Conservation (phyloP, 768 basidiomycete genomes). For the Tylopilus felleus region DNA sequence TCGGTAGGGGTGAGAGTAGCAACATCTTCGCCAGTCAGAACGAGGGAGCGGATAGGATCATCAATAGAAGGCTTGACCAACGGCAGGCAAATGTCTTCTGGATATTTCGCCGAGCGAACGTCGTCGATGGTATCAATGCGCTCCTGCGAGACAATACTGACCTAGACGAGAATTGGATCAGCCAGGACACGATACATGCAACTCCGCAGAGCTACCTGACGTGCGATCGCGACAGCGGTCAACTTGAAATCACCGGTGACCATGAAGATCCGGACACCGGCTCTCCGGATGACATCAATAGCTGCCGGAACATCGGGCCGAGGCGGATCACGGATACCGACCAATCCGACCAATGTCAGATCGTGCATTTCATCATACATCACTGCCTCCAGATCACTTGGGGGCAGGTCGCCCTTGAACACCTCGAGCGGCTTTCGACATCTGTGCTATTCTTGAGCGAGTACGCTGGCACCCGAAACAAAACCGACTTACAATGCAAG, state of each 20-base stretch:
- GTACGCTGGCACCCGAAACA: background rate
- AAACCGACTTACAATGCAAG: constrained; percentile 37
- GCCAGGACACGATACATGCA: background rate
- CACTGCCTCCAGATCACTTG: constrained; percentile 36
- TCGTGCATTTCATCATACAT: constrained; percentile 36
- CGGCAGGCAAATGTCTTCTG: constrained; percentile 9
- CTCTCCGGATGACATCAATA: constrained; percentile 44
- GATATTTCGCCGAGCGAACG: constrained; percentile 25
- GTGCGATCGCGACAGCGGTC: constrained; percentile 50
- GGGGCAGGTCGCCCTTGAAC: constrained; percentile 27
- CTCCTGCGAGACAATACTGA: constrained; percentile 41
- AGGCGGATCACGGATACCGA: constrained; percentile 56
- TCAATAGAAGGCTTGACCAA: constrained; percentile 37
- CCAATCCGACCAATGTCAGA: constrained; percentile 48
- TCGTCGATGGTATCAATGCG: constrained; percentile 34
- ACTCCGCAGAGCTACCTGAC: constrained; percentile 32
- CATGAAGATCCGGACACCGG: constrained; percentile 55
- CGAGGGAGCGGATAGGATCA: constrained; percentile 37
- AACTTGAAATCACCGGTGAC: constrained; percentile 55
- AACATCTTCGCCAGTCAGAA: constrained; percentile 45
- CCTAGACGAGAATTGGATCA: constrained; percentile 24
- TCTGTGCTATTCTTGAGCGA: constrained; percentile 11
- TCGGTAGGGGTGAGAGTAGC: constrained; percentile 34
- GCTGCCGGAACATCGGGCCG: constrained; percentile 46
- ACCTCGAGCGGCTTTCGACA: constrained; percentile 30